These are phyloP conservation scores for Heliamphora exappendiculata DNA, from an alignment of 148 eudicot genomes.

Conservation along the genomic window DNA sequence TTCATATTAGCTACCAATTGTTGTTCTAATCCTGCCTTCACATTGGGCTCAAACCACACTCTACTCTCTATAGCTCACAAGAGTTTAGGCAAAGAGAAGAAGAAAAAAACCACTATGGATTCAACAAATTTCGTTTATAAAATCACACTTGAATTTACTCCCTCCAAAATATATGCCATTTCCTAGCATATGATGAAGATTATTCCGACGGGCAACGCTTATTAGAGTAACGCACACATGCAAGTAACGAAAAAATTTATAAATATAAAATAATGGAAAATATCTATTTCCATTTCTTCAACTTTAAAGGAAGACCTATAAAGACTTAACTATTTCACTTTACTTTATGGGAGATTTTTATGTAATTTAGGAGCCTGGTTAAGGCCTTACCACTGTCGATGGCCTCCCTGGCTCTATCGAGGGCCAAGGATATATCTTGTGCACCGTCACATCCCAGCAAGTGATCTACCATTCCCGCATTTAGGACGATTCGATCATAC, in stretches of 20 bases:
- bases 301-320: neutral
- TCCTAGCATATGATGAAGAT: neutral
- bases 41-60: no score
- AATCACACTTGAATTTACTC: neutral
- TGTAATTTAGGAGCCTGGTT: conserved; percentile 58
- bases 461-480: conserved; percentile 87
- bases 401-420: conserved; percentile 86
- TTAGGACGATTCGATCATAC: conserved; percentile 78
- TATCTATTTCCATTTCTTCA: neutral
- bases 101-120: no score
- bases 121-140: neutral
- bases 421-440: conserved; percentile 56
- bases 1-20: no score
- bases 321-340: conserved; percentile 3
- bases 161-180: neutral
- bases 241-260: neutral
- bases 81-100: no score
- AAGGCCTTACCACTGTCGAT: conserved; percentile 92
- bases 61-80: no score
- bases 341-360: conserved; percentile 62
- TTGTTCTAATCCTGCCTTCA: no score
- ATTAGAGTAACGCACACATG: neutral
- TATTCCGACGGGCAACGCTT: neutral
- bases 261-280: neutral
- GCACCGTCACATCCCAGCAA: conserved; percentile 90